Conservation (phyloP, 257 asterid species). For the Plantago elongata region DNA sequence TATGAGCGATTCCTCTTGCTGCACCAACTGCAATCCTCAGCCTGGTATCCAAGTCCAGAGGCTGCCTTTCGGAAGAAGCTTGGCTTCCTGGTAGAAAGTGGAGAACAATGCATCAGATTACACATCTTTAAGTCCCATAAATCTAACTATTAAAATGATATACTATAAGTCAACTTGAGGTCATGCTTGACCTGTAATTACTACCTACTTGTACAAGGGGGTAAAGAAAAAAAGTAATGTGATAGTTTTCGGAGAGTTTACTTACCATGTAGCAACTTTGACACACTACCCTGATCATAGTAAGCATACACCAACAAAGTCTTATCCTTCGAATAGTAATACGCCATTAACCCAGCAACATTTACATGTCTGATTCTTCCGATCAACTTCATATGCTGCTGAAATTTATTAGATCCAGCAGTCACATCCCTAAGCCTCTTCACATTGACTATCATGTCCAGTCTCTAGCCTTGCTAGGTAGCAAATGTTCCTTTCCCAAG, state of each 20-base stretch:
- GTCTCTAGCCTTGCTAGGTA: background rate
- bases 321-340: slow-evolving; percentile 5
- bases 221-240: too few species aligned
- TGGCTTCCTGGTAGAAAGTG: background rate
- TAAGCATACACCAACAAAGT: slow-evolving; percentile 11
- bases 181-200: too few species aligned
- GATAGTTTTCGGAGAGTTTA: too few species aligned
- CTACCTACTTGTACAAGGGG: background rate
- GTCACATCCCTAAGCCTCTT: background rate
- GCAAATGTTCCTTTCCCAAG: background rate
- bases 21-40: slow-evolving; percentile 6
- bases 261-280: slow-evolving; percentile 21
- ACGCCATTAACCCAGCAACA: background rate
- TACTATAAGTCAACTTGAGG: too few species aligned
- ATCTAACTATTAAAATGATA: too few species aligned
- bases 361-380: slow-evolving; percentile 4
- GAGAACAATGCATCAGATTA: too few species aligned
- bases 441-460: background rate
- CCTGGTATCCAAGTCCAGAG: background rate
- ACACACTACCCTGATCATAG: background rate
- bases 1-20: slow-evolving; percentile 10
- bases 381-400: background rate
- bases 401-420: background rate
- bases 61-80: background rate
- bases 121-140: background rate